phyloP scores from a whole-genome alignment of 441 rosid genomes.

The Arabidopsis lyrata region DNA sequence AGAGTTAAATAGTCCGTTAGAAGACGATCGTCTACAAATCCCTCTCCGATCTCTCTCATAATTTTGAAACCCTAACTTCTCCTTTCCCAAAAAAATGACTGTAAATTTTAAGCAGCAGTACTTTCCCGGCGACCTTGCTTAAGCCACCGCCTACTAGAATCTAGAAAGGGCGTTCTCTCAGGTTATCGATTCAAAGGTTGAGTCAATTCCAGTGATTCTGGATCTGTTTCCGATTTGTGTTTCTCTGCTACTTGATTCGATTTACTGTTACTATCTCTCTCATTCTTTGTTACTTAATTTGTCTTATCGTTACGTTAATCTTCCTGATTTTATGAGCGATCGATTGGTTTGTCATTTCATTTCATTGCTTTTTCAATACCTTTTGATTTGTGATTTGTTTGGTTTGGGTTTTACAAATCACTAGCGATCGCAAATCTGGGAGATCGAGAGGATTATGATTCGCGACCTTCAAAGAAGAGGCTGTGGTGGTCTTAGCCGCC shows the following conservation, averaged over 20 bases:
- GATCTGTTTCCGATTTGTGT: slow-evolving; percentile 47
- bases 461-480: too few relatives aligned
- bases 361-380: too few relatives aligned
- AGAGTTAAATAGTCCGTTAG: not conserved
- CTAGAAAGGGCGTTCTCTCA: slow-evolving; percentile 34
- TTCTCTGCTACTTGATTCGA: slow-evolving; percentile 55
- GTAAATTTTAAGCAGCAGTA: slow-evolving; percentile 49
- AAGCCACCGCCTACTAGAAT: slow-evolving; percentile 62
- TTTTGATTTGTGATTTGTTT: too few relatives aligned
- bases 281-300: not conserved
- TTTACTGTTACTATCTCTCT: not conserved
- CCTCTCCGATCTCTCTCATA: not conserved
- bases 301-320: not conserved
- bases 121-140: slow-evolving; percentile 61
- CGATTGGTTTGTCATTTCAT: not conserved
- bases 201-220: not conserved
- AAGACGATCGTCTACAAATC: not conserved
- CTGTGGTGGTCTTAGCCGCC: too few relatives aligned
- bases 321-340: not conserved
- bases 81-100: slow-evolving; percentile 17
- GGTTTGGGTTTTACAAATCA: too few relatives aligned
- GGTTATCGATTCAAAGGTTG: slow-evolving; percentile 56
- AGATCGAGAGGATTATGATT: too few relatives aligned
- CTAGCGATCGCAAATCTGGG: too few relatives aligned
- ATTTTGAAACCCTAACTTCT: not conserved